Base-by-base conservation (phyloP, 2,329 filamentous ascomycete species). In the Graphilbum fragrans region DNA sequence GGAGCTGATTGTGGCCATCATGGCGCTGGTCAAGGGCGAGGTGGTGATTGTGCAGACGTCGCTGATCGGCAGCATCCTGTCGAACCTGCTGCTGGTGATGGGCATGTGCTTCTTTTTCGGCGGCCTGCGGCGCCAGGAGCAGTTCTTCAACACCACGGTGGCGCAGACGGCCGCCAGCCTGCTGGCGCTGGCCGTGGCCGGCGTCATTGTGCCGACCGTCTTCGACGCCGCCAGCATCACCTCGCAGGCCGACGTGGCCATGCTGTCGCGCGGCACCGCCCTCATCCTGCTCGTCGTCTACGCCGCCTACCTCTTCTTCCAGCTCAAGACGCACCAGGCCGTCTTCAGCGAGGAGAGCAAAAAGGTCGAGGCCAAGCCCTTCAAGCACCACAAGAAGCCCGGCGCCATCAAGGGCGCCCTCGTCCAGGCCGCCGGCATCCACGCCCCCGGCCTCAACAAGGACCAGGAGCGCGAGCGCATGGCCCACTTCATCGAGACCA, bases 91-190 rank as follows among this genome's bases (percentile, higher is more conserved):
- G 4, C 74, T 94, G 14, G 86, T 94, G 39, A 67, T 94, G 67
- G 88, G 86, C 42, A 93, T 88, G 77, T 92, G 81, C 57, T 95
- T 93, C 69, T 92, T 94, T 65, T 81, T 85, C 46, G 87, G 86
- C 38, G 86, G 86, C 4, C 58, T 93, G 50, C 80, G 82, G 45
- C 77, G 88, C 22, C 55, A 74, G 22, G 83, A 93, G 57, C 90
- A 95, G 58, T 80, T 77, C 59, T 96, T 95, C 72, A 94, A 95
- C 65, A 77, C 83, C 27, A 90, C 85, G 0, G 87, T 95, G 7
- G 88, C 88, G 0, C 87, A 94, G 59, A 94, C 88, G 0, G 85
- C 87, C 4, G 80, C 87, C 14, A 86, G 82, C 53, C 64, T 94
- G 40, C 72, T 94, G 18, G 80, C 85, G 12, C 68, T 94, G 18